Base-by-base conservation (phyloP, 2,329 filamentous ascomycete genomes). In the Thielaviopsis punctulata region DNA sequence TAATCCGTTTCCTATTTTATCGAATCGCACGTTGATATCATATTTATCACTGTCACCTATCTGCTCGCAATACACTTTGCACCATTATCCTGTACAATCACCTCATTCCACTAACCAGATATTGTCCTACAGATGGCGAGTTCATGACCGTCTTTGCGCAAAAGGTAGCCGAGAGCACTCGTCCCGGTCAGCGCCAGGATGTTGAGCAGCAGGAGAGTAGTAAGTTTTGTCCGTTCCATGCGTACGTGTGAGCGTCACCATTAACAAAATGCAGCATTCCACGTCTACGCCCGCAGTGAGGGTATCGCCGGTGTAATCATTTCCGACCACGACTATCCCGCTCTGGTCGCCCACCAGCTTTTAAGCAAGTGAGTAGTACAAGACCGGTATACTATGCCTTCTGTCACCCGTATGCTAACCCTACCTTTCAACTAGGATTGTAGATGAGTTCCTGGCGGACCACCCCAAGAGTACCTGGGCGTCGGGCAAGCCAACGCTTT, bases 111-210 rank as follows among this genome's bases (percentile, higher is more conserved):
- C 36, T 41, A 41, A 41, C 48, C 22, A 19, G 7, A 25, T 36
- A 4, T 15, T 21, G 3, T 7, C 18, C 33, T 30, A 13, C 18
- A 55, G 54, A 73, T 72, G 71, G 68, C 63, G 71, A 76, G 59
- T 79, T 93, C 73, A 86, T 94, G 80, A 84, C 80, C 53, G 72
- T 95, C 61, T 90, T 93, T 70, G 78, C 80, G 66, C 86, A 86
- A 68, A 90, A 84, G 18, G 83, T 95, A 48, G 90, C 90, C 56
- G 86, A 93, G 68, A 77, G 86, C 60, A 95, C 87, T 56, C 73
- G 73, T 55, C 77, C 82, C n/a, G 87, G 84, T 52, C 80, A 88
- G 67, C 75, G 86, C 64, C 85, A 93, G 67, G 86, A 88, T 64
- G 81, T 94, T 52, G 84, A 93, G 68, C 80, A 92, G 66, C 78